phyloP scores from a whole-genome alignment of 768 basidiomycete genomes.

The Boletellus sp. region DNA sequence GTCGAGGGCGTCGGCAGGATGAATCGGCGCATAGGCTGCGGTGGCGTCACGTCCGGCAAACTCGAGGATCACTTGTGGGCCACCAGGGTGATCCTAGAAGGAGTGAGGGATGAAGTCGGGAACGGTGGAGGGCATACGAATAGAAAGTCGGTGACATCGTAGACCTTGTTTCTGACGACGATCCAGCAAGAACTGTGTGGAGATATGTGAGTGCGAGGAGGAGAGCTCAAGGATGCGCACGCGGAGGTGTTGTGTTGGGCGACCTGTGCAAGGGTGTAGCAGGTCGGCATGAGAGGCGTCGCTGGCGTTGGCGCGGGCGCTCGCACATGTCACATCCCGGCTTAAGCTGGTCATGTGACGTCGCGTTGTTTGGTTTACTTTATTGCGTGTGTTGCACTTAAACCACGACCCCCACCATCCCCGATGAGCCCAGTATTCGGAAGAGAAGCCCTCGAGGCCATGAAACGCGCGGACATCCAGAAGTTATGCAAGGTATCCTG shows the following conservation, averaged over 20 bases:
- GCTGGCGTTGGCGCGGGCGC: no score
- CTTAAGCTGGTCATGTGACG: conserved; percentile 33
- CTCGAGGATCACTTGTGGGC: conserved; percentile 73
- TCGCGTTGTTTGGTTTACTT: conserved; percentile 50
- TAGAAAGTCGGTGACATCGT: conserved; percentile 81
- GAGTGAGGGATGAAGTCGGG: background rate
- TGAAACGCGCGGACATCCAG: conserved; percentile 57
- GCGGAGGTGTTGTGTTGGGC: conserved; percentile 51
- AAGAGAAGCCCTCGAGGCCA: conserved; percentile 46
- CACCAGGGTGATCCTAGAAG: conserved; percentile 73
- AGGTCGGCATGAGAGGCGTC: conserved; percentile 30
- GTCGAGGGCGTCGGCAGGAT: conserved; percentile 77
- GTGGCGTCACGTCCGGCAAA: conserved; percentile 89
- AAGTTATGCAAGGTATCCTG: conserved; percentile 53
- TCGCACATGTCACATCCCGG: no score
- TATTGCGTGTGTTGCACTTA: conserved; percentile 44
- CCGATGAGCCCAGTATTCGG: conserved; percentile 41
- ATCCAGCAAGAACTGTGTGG: conserved; percentile 76
- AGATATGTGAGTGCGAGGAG: conserved; percentile 7
- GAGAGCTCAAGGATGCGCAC: conserved; percentile 33
- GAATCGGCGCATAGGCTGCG: conserved; percentile 71
- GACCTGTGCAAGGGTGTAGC: conserved; percentile 55
- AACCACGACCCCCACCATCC: conserved; percentile 35
- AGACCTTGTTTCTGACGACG: conserved; percentile 74
- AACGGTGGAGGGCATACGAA: conserved; percentile 38